These are phyloP conservation scores for Forsythia suspensa DNA, from an alignment of 257 asterid genomes.

Conservation along the genomic window DNA sequence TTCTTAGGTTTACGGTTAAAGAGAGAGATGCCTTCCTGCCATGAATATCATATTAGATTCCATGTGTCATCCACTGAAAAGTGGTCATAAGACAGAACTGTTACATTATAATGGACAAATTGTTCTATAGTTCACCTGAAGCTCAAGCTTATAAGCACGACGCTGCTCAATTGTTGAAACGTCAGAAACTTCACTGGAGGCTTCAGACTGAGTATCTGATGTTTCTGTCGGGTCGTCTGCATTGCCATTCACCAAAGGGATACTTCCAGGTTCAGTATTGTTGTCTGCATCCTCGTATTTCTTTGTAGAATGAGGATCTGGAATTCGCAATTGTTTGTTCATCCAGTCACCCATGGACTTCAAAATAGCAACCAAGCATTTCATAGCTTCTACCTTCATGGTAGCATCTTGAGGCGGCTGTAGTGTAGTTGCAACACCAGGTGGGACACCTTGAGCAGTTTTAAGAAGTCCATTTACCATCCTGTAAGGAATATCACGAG, in stretches of 20 bases:
- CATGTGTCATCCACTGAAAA: conserved; percentile 19
- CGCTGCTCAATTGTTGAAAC: conserved; percentile 91
- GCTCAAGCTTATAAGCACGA: conserved; percentile 97
- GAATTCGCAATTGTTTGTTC: conserved; percentile 92
- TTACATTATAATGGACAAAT: conserved; percentile 20
- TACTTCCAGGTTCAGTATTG: conserved; percentile 63
- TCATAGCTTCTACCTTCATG: conserved; percentile 94
- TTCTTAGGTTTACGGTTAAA: conserved; percentile 95
- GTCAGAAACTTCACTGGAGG: conserved; percentile 87
- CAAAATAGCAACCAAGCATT: conserved; percentile 81
- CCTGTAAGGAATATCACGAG: conserved; percentile 42
- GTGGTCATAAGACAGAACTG: conserved; percentile 20
- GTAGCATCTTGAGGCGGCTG: conserved; percentile 83
- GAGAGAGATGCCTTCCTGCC: conserved; percentile 99
- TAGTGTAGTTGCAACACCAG: conserved; percentile 79
- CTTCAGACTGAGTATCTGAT: conserved; percentile 85
- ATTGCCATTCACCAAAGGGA: conserved; percentile 59
- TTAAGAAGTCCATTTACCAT: conserved; percentile 99
- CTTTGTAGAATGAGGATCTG: conserved; percentile 70
- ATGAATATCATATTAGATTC: conserved; percentile 35
- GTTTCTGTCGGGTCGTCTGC: conserved; percentile 71
- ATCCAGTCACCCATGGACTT: conserved; percentile 99
- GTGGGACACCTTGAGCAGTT: conserved; percentile 98
- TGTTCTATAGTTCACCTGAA: conserved; percentile 66
- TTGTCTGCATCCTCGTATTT: conserved; percentile 62